Conservation (phyloP, 805 yeast species). For the Nakazawaea ernobii region DNA sequence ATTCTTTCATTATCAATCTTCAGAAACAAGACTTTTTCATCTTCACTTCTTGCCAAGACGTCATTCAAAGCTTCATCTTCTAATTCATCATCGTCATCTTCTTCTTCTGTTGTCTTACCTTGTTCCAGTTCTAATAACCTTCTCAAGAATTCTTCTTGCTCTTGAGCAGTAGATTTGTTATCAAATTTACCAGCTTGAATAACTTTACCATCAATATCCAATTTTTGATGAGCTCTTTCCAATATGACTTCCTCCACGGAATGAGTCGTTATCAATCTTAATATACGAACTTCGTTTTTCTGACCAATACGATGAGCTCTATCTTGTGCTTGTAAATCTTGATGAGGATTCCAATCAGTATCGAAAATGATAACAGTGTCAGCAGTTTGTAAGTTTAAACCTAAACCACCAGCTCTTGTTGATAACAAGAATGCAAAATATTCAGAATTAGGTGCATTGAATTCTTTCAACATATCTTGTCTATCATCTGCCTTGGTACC, state of each 20-base stretch:
- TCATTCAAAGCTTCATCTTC: slow-evolving; percentile 72
- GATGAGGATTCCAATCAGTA: slow-evolving; percentile 91
- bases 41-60: slow-evolving; percentile 62
- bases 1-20: slow-evolving; percentile 56
- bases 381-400: slow-evolving; percentile 80
- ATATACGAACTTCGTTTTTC: slow-evolving; percentile 78
- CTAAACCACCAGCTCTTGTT: slow-evolving; percentile 88
- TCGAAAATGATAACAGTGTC: slow-evolving; percentile 84
- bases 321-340: slow-evolving; percentile 87
- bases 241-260: slow-evolving; percentile 80
- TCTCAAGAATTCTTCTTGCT: slow-evolving; percentile 75
- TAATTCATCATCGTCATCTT: slow-evolving; percentile 49
- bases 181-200: slow-evolving; percentile 90
- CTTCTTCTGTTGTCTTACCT: slow-evolving; percentile 32
- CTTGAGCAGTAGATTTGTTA: slow-evolving; percentile 81
- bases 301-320: slow-evolving; percentile 90
- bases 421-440: slow-evolving; percentile 75
- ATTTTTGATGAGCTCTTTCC: slow-evolving; percentile 76
- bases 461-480: slow-evolving; percentile 63
- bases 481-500: slow-evolving; percentile 81
- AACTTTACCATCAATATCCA: slow-evolving; percentile 84
- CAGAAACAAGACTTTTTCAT: slow-evolving; percentile 49
- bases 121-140: slow-evolving; percentile 68
- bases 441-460: slow-evolving; percentile 72
- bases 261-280: slow-evolving; percentile 73